Base-by-base conservation (phyloP, 495 filamentous ascomycete species). In the Aspergillus affinis region DNA sequence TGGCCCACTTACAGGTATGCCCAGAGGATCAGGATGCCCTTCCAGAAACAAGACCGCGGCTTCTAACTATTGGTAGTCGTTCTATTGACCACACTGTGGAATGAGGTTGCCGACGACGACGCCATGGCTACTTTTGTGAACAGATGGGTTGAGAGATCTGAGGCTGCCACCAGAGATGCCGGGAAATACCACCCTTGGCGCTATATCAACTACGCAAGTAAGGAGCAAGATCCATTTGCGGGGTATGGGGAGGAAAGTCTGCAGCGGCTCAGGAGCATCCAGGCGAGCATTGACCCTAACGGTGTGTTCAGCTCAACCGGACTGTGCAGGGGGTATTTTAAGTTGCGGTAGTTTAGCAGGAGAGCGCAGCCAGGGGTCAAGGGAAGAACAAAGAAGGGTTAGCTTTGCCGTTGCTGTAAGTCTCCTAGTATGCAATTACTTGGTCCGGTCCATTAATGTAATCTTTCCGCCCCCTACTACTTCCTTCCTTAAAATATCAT, bases 211-310 rank as follows among this genome's bases (percentile, higher is more conserved):
- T 74, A 72, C 45, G 66, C 70, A 4, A 62, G 44, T 30, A 49
- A 51, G 9, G 54, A 60, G 20, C 73, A 74, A 65, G 60, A 72
- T 36, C 67, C 69, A 17, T 70, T 78, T 30, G 57, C 26, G 18
- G 64, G 66, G 18, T 77, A 77, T 59, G 77, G 75, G 12, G 9
- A 46, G 17, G 61, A 61, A n/a, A 71, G 61, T 48, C 4, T 19
- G 55, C 65, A 27, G 32, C 60, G 41, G 30, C 20, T 59, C 19
- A 21, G 19, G 12, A n/a, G 7, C 2, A 29, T 59, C 10, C 57
- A 59, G 44, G n/a, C 18, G 21, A 10, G n/a, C 5, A 41, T 59
- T 19, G 57, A 59, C 17, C 48, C 48, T 9, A 15, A 7, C 10
- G 57, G 57, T 0, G 48, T 59, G 18, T 59, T 59, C 30, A 52